These are phyloP conservation scores for Lagerstroemia speciosa DNA, from an alignment of 345 rosid genomes.

Conservation along the genomic window DNA sequence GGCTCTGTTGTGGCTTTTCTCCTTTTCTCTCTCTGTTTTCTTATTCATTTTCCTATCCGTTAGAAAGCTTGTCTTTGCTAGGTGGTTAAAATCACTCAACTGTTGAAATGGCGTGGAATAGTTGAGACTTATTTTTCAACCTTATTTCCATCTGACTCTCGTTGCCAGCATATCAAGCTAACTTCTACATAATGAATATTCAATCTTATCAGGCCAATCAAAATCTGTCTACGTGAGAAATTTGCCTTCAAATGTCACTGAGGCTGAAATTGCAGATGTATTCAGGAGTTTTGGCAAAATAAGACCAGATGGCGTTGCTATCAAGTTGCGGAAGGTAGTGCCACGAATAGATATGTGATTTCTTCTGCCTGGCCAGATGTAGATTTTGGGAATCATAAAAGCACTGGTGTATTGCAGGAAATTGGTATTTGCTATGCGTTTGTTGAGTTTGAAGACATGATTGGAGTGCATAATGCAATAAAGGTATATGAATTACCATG, in stretches of 20 bases:
- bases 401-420: conserved; percentile 40
- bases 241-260: conserved; percentile 70
- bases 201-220: conserved; percentile 43
- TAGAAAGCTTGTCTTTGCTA: not conserved
- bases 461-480: conserved; percentile 79
- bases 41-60: not conserved
- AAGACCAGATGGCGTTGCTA: conserved; percentile 81
- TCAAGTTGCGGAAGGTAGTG: conserved; percentile 79
- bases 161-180: not conserved
- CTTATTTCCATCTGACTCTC: not conserved
- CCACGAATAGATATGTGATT: not conserved
- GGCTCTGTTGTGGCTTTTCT: not conserved
- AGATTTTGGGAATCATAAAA: conserved; percentile 3
- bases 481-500: conserved; percentile 34
- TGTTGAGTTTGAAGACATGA: conserved; percentile 89
- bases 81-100: not conserved
- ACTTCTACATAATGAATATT: not conserved
- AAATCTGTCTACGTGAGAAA: conserved; percentile 95
- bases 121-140: not conserved
- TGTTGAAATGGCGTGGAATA: not conserved
- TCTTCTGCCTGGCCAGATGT: not conserved
- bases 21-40: not conserved
- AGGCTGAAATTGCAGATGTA: conserved; percentile 79
- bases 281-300: conserved; percentile 77
- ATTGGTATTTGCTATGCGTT: conserved; percentile 92